Evolutionary conservation across 805 yeast species (phyloP), one percentile per base, ranked within the genome.

Genomic region (Kodamaea kaohsiungensis): DNA sequence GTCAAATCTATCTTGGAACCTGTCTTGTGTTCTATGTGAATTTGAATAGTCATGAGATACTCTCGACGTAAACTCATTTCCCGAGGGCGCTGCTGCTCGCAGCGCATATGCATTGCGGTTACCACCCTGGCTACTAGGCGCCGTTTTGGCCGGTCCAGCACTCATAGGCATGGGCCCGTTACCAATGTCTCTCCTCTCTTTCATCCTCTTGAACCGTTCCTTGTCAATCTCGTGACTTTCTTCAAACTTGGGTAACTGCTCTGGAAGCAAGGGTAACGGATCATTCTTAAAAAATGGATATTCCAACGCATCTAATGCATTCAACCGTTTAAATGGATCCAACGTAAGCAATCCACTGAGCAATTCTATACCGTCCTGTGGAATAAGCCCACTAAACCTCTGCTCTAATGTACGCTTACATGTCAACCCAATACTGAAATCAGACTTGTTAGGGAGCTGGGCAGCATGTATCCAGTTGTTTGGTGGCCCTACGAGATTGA

Each of bases 141-240:
- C n/a, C 27, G 6, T 38, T 15, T 18, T 25, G 49, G n/a, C 25
- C 2, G 48, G 39, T n/a, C 48, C 48, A 46, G 19, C 15, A n/a
- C 25, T 6, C 25, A 3, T 6, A n/a, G n/a, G n/a, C 25, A 22
- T 22, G 25, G 43, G 43, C 6, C 22, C 47, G 10, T 7, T 35
- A 2, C 50, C 43, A 16, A 27, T 33, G 27, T 15, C 48, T 22
- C 38, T 48, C 46, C 38, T 37, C 46, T 55, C 55, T 40, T 59
- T 76, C 80, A 65, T 74, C 74, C 67, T 78, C 78, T 71, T 80
- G 77, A 72, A 76, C 58, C 83, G 76, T 57, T 83, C 83, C 48
- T 83, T 83, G 69, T 91, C 97, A 22, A 91, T 81, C 68, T 93
- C 98, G 67, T 95, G 98, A 57, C 96, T 84, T 58, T 92, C 96